Base-by-base conservation (phyloP, 352 stramenopile genomes). In the Globisporangium alternatum region DNA sequence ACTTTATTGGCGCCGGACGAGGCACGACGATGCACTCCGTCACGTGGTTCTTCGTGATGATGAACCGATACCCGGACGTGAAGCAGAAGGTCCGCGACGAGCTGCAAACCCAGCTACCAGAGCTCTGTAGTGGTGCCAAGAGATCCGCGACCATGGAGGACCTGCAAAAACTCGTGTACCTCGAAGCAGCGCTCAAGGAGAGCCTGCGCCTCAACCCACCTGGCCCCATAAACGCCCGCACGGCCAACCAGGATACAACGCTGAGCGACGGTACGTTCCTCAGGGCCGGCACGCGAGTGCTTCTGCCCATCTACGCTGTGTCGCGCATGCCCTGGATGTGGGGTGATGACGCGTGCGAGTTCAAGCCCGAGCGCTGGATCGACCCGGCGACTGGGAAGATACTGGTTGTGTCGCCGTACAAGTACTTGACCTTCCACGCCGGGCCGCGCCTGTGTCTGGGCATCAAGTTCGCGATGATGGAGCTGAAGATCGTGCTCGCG, bases 41-140 rank as follows among this genome's bases (percentile, higher is more conserved):
- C 44, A 62, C 73, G 25, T 95, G 86, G 86, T 77, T 89, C 21
- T 56, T 96, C 43, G 81, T 90, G 48, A 88, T 93, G 76, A 65
- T 95, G 57, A 81, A 77, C n/a, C 78, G 77, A 9, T 68, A 88
- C 47, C 86, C 81, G 0, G 28, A 71, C 9, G 74, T 86, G 33
- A 57, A 78, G 54, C 10, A 49, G 21, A 75, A 69, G n/a, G 79
- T 91, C 28, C 72, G 76, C n/a, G 65, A 76, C 5, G 85, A 93
- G 56, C 60, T 91, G 4, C 52, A 62, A 17, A 48, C 41, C 3
- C 65, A 81, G 54, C 53, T 89, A 1, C 77, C 81, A 0, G 57
- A 71, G 9, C 69, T 88, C 55, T 69, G 70, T 54, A 41, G 21
- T 0, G 69, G 64, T 10, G 57, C 57, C 15, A 61, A 68, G 55